Conservation (phyloP, 768 basidiomycete genomes). For the Amanita fuliginea region DNA sequence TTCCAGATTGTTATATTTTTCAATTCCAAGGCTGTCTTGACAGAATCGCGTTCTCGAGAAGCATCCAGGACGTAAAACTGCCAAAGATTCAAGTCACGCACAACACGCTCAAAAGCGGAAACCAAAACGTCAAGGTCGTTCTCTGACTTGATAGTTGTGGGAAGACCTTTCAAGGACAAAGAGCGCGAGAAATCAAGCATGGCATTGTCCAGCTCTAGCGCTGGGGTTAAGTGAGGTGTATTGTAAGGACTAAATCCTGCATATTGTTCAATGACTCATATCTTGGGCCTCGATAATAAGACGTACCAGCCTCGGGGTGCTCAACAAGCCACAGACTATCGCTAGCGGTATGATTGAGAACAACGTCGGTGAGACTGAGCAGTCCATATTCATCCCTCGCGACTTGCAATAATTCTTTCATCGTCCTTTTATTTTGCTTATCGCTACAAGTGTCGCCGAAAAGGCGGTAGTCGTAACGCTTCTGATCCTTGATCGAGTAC, state of each 20-base stretch:
- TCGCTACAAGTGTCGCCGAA: constrained; percentile 32
- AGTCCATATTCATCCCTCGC: constrained; percentile 84
- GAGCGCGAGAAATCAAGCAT: constrained; percentile 71
- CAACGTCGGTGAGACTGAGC: constrained; percentile 87
- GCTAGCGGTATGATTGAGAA: constrained; percentile 95
- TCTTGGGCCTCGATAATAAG: constrained; percentile 3
- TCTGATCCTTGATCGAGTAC: constrained; percentile 87
- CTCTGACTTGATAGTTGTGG: constrained; percentile 52
- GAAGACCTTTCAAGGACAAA: constrained; percentile 57
- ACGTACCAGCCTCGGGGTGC: constrained; percentile 87
- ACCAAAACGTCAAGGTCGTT: constrained; percentile 62
- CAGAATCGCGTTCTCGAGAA: constrained; percentile 44
- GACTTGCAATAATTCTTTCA: constrained; percentile 53
- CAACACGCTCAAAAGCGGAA: constrained; percentile 43
- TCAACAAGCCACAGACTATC: constrained; percentile 86
- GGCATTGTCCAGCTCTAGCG: constrained; percentile 82
- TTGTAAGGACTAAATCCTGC: constrained; percentile 85
- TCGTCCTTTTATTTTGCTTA: constrained; percentile 41
- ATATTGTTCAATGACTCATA: neutral
- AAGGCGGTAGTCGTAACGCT: constrained; percentile 68
- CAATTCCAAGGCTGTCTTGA: constrained; percentile 42
- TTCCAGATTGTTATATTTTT: constrained; percentile 44
- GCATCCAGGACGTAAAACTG: constrained; percentile 90
- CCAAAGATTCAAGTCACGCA: constrained; percentile 72
- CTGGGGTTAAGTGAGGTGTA: constrained; percentile 86